phyloP scores from a whole-genome alignment of 331 rosid genomes.

The Spiraea crenata region DNA sequence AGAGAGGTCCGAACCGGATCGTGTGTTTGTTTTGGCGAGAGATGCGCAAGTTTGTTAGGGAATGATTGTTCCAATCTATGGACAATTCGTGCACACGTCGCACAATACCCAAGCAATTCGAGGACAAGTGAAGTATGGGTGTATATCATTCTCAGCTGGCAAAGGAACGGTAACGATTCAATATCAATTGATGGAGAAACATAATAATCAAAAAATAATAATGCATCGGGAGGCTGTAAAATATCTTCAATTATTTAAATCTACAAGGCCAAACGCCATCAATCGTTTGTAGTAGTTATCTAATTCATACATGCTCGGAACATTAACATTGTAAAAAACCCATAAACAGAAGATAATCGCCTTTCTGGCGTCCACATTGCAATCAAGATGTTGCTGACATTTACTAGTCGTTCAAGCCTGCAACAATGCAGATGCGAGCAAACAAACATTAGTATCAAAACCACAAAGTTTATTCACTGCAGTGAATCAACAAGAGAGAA shows the following conservation, averaged over 20 bases:
- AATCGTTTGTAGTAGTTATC: slow-evolving; percentile 30
- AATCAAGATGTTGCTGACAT: slow-evolving; percentile 17
- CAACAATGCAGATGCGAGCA: slow-evolving; percentile 6
- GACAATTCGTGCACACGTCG: too few relatives aligned
- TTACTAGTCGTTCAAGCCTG: slow-evolving; percentile 37
- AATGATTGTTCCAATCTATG: too few relatives aligned
- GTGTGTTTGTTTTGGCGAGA: too few relatives aligned
- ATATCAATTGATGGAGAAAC: neutral
- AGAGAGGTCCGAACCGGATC: too few relatives aligned
- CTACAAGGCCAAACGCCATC: slow-evolving; percentile 31
- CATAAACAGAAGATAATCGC: slow-evolving; percentile 29
- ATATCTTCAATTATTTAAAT: slow-evolving; percentile 40
- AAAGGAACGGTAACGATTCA: neutral
- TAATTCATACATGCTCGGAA: slow-evolving; percentile 16
- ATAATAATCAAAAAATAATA: neutral
- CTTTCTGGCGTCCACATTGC: slow-evolving; percentile 21
- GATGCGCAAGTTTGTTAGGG: too few relatives aligned
- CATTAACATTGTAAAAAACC: slow-evolving; percentile 28
- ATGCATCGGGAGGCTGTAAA: slow-evolving; percentile 19
- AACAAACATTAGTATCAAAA: neutral
- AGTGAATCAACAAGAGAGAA: neutral
- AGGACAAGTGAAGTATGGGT: too few relatives aligned
- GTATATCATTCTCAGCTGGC: neutral
- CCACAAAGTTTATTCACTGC: neutral
- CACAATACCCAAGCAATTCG: too few relatives aligned